Percentiles rank a stretch among this genome's conserved stretches.
Evolutionary conservation across 352 stramenopile species (phyloP).

Genomic region (Thalassiosira mediterranea): DNA sequence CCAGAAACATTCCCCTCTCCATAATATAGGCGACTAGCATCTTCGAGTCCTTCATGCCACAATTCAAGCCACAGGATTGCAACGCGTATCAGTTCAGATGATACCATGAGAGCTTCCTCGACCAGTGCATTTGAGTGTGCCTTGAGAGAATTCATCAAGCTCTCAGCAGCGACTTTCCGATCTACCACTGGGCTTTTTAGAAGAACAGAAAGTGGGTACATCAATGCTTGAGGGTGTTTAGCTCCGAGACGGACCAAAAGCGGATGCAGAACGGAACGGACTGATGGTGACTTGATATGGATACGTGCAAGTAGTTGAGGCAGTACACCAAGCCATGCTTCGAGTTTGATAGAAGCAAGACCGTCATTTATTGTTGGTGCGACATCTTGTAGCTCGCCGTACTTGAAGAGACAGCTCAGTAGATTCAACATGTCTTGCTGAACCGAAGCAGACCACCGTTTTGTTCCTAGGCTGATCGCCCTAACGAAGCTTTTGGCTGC

Average conservation of each 20-base stretch:
- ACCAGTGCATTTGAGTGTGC: conserved; percentile 93
- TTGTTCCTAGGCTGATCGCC: conserved; percentile 94
- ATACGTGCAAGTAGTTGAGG: conserved; percentile 90
- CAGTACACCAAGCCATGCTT: conserved; percentile 98
- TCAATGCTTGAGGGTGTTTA: conserved; percentile 96
- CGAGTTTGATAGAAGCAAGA: conserved; percentile 92
- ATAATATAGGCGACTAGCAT: conserved; percentile 96
- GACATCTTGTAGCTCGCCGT: conserved; percentile 92
- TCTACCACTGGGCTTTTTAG: conserved; percentile 93
- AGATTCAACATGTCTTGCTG: conserved; percentile 98
- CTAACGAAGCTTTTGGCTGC: conserved; percentile 97
- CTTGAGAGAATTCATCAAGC: conserved; percentile 94
- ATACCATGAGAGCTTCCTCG: conserved; percentile 97
- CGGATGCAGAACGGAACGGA: conserved; percentile 86
- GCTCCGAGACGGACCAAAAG: conserved; percentile 89
- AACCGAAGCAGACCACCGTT: conserved; percentile 94
- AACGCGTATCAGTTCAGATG: conserved; percentile 96
- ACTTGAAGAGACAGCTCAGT: conserved; percentile 97
- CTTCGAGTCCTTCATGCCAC: conserved; percentile 97
- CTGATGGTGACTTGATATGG: conserved; percentile 80
- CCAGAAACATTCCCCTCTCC: conserved; percentile 94
- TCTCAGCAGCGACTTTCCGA: conserved; percentile 91
- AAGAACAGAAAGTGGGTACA: conserved; percentile 96
- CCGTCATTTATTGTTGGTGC: conserved; percentile 84
- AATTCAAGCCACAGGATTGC: conserved; percentile 98